phyloP scores from a whole-genome alignment of 2,329 filamentous ascomycete genomes.

The Fusarium sp. region DNA sequence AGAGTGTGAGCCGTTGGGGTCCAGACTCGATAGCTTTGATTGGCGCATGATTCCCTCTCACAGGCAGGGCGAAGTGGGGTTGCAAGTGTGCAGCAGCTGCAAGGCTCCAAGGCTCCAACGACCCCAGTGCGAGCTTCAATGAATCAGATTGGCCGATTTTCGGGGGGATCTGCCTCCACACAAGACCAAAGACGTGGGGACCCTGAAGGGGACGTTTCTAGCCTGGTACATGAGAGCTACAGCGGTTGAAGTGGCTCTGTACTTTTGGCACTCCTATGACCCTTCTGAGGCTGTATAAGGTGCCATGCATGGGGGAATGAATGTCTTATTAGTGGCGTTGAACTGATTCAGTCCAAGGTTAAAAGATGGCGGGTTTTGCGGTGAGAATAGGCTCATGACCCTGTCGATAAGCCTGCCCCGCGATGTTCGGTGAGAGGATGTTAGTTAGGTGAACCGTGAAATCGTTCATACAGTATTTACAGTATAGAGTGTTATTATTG shows the following conservation, averaged over 20 bases:
- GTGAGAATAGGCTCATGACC: constrained; percentile 32
- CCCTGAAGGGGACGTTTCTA: constrained; percentile 22
- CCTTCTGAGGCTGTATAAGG: constrained; percentile 17
- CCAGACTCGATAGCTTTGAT: constrained; percentile 14
- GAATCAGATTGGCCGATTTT: constrained; percentile 32
- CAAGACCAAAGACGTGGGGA: constrained; percentile 28
- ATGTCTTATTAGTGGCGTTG: constrained; percentile 23
- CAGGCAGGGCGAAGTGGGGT: constrained; percentile 24
- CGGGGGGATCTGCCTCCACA: constrained; percentile 28
- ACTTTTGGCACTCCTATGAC: constrained; percentile 20
- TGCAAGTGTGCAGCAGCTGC: constrained; percentile 12
- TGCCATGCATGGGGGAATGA: not conserved
- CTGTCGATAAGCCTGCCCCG: constrained; percentile 33
- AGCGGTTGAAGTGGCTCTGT: constrained; percentile 1
- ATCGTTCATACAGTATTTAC: not conserved
- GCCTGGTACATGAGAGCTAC: constrained; percentile 31
- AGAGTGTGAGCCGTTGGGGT: not conserved
- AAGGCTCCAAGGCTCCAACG: constrained; percentile 32
- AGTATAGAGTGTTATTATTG: not conserved
- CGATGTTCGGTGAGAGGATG: constrained; percentile 26
- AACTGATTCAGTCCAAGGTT: not conserved
- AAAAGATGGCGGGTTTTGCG: constrained; percentile 17
- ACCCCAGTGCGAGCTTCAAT: constrained; percentile 11
- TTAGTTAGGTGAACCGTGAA: not conserved
- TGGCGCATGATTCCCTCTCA: constrained; percentile 13